These are phyloP conservation scores for Guadua angustifolia DNA, from an alignment of 176 grass and related monocot species.

Conservation along the genomic window DNA sequence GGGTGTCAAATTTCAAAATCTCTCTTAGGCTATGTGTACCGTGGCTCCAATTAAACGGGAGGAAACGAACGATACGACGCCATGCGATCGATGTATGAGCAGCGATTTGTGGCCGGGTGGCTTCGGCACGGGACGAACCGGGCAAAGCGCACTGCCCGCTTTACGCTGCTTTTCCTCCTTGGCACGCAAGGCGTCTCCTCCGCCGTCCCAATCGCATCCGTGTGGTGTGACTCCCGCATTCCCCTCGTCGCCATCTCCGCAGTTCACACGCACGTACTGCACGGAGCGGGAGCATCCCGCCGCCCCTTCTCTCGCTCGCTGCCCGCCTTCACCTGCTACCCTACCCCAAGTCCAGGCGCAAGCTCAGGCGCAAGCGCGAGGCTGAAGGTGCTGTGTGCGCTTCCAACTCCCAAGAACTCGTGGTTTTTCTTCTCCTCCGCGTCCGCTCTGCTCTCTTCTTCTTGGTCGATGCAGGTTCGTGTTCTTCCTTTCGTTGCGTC, in stretches of 20 bases:
- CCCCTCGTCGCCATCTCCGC: no score
- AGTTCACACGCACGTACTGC: no score
- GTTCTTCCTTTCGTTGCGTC: neutral
- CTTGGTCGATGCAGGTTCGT: neutral
- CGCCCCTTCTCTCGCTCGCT: no score
- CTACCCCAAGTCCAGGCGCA: neutral
- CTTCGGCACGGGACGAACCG: no score
- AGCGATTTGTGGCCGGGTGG: no score
- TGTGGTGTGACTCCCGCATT: neutral
- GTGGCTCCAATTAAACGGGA: no score
- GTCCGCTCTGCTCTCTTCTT: neutral
- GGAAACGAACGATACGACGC: no score
- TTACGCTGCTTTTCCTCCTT: conserved; percentile 23
- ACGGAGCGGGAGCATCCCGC: no score
- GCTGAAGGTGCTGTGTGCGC: neutral
- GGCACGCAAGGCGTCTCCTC: conserved; percentile 47
- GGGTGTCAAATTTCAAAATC: no score
- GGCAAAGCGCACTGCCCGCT: neutral
- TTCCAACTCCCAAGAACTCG: neutral
- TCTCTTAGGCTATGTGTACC: no score
- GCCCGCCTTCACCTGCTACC: no score
- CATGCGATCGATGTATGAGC: no score
- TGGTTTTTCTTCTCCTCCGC: neutral
- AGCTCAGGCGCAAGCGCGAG: neutral
- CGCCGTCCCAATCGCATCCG: neutral